Base-by-base conservation (phyloP, 2,329 filamentous ascomycete species). In the Incumbomyces lentus region DNA sequence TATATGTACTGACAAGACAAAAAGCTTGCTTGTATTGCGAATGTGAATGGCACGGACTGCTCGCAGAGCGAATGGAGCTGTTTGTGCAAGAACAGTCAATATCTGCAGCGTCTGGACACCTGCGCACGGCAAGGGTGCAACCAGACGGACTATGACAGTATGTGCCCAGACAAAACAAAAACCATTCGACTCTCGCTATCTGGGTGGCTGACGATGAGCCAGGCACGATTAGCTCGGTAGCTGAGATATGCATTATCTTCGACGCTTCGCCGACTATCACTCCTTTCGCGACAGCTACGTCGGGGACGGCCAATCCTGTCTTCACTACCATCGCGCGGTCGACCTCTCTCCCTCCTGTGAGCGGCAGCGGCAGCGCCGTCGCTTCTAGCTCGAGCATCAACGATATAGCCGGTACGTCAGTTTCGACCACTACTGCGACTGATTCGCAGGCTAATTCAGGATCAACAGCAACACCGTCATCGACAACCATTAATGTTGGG, bases 41-140 rank as follows among this genome's bases (percentile, higher is more conserved):
- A 56, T 35, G 54, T 56, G 17, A 40, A 44, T n/a, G 48, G 47
- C 36, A 56, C 54, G 17, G 36, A 44, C 13, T 56, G 54, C 40
- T 26, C 37, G 14, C 52, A 44, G 46, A 53, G 49, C 30, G 39
- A 55, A 48, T 57, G 55, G 55, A 34, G 51, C 34, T 57, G 55
- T 40, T 49, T 57, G n/a, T 57, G 55, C 36, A 44, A 45, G 22
- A 43, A 53, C 30, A 38, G 50, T 36, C 47, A 46, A 31, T 57
- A 55, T 18, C 49, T 57, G 19, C 48, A 54, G 34, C 40, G 46
- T 13, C 34, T 55, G 43, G 53, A 51, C 37, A 50, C 49, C 16
- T 57, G 55, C 40, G 52, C 50, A 3, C 22, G 49, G 16, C 36
- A 50, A 1, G 45, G 47, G 11, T 55, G 53, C 45, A 51, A 54